A percentile compares a stretch with the other conserved stretches of the same genome.
These are phyloP conservation scores for Dillenia suffruticosa DNA, from an alignment of 164 flowering plant genomes.

Conservation along the genomic window DNA sequence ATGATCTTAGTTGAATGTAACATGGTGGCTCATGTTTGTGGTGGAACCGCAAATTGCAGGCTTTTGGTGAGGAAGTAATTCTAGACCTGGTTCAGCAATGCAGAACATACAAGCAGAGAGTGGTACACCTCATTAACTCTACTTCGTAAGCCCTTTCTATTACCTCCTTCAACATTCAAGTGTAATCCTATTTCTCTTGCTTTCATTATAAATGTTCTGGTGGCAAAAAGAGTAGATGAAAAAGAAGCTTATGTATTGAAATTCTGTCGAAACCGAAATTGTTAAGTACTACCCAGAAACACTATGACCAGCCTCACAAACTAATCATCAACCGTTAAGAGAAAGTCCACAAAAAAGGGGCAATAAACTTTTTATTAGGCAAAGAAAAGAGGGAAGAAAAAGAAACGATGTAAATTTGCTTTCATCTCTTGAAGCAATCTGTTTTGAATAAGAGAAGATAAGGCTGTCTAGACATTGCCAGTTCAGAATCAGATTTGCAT, in stretches of 20 bases:
- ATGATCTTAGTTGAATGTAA: background rate
- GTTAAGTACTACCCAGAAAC: background rate
- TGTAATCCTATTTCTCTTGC: background rate
- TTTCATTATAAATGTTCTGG: background rate
- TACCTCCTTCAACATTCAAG: slow-evolving; percentile 1
- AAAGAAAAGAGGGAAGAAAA: no score
- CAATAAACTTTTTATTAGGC: no score
- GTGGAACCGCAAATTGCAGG: slow-evolving; percentile 39
- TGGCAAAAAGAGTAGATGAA: no score
- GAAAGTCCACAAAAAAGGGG: background rate
- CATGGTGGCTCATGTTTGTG: slow-evolving; percentile 7
- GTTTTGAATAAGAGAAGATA: no score
- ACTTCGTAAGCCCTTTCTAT: slow-evolving; percentile 61
- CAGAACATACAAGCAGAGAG: slow-evolving; percentile 88
- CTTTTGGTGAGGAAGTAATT: slow-evolving; percentile 82
- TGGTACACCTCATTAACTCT: slow-evolving; percentile 90
- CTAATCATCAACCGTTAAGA: background rate
- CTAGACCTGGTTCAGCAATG: slow-evolving; percentile 95
- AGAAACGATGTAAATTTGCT: no score
- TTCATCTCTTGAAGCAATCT: no score
- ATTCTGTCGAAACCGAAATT: no score
- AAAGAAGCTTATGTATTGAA: no score
- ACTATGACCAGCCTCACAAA: background rate
- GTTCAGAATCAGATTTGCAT: no score
- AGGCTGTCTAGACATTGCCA: no score